phyloP scores from a whole-genome alignment of 441 rosid genomes.

The Gossypium davidsonii region DNA sequence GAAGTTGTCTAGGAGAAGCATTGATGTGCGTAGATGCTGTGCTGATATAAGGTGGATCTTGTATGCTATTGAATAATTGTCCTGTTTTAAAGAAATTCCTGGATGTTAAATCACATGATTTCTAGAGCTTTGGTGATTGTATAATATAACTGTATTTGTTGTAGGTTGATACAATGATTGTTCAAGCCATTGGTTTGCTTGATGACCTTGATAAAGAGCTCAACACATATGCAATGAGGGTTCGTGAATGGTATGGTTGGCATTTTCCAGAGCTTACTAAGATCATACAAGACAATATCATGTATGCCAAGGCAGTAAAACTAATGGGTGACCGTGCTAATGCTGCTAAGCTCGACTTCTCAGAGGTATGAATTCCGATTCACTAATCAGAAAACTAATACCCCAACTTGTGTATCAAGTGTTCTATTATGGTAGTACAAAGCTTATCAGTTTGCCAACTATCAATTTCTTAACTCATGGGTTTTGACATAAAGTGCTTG shows the following conservation, averaged over 20 bases:
- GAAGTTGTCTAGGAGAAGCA: background rate
- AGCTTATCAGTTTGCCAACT: background rate
- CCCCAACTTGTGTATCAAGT: background rate
- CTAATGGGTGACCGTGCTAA: constrained; percentile 71
- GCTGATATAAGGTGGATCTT: background rate
- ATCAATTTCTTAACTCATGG: background rate
- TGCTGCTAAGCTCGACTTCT: constrained; percentile 83
- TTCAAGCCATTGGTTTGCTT: constrained; percentile 85
- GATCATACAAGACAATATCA: constrained; percentile 76
- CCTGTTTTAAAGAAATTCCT: background rate
- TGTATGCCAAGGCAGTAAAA: constrained; percentile 79
- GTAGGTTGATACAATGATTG: constrained; percentile 89
- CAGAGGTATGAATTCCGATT: constrained; percentile 44
- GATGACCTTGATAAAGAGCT: constrained; percentile 93
- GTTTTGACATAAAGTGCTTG: background rate
- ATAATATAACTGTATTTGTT: background rate
- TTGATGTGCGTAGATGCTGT: background rate
- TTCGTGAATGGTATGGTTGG: constrained; percentile 98
- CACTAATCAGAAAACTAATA: background rate
- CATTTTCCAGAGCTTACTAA: constrained; percentile 95
- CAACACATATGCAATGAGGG: constrained; percentile 87
- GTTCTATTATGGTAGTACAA: background rate
- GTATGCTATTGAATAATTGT: background rate
- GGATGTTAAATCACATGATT: background rate
- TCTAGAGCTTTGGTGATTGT: background rate